Evolutionary conservation across 192 early-diverging fungal species (phyloP).

Genomic region (Geranomyces variabilis): DNA sequence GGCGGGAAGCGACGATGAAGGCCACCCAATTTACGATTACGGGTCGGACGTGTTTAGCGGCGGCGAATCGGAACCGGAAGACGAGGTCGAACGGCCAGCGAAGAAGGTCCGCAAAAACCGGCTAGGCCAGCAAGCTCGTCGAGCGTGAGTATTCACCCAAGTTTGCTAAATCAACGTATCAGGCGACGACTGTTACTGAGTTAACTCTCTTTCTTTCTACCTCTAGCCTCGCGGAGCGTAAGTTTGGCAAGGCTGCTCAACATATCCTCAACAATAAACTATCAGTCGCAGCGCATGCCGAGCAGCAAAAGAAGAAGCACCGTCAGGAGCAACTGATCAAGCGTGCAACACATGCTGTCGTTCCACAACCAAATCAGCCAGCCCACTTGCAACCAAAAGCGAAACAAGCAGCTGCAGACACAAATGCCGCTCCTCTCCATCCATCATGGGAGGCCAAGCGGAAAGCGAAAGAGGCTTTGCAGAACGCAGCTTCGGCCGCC

Average conservation of each 20-base stretch:
- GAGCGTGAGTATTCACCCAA: slow-evolving; percentile 35
- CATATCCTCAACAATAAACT: slow-evolving; percentile 29
- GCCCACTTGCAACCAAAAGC: slow-evolving; percentile 14
- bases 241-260: slow-evolving; percentile 45
- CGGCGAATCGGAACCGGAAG: slow-evolving; percentile 3
- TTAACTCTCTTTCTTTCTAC: slow-evolving; percentile 4
- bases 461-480: slow-evolving; percentile 32
- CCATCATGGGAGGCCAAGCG: slow-evolving; percentile 46
- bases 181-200: too few species aligned
- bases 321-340: background rate
- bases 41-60: slow-evolving; percentile 19
- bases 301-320: slow-evolving; percentile 7
- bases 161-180: background rate
- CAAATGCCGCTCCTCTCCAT: slow-evolving; percentile 18
- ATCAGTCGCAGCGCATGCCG: slow-evolving; percentile 22
- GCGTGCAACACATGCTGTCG: background rate
- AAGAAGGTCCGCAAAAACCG: slow-evolving; percentile 51
- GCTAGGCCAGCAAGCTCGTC: slow-evolving; percentile 45
- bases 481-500: slow-evolving; percentile 1
- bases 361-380: background rate
- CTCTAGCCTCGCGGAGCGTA: slow-evolving; percentile 39
- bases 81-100: slow-evolving; percentile 1
- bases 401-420: slow-evolving; percentile 7
- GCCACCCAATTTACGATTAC: background rate
- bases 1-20: slow-evolving; percentile 17